These are phyloP conservation scores for Dendrobium catenatum DNA, from an alignment of 106 monocot genomes.

Conservation along the genomic window DNA sequence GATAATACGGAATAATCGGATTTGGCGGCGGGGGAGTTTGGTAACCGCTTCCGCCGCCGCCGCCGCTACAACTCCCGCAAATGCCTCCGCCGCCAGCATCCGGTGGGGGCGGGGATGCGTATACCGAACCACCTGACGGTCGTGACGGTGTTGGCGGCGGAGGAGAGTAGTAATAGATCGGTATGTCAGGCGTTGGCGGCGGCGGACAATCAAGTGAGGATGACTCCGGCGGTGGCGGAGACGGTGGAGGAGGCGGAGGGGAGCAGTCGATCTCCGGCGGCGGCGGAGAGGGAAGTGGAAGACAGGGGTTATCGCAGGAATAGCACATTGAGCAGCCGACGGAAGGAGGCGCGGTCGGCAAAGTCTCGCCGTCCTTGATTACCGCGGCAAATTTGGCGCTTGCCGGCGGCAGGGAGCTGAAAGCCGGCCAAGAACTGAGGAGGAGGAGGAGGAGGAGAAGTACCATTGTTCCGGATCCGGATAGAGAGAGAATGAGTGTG, in stretches of 20 bases:
- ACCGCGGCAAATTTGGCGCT: too few relatives aligned
- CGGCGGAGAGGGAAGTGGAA: slow-evolving; percentile 13
- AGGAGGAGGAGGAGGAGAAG: slow-evolving; percentile 16
- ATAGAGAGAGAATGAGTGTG: not conserved
- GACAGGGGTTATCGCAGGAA: slow-evolving; percentile 25
- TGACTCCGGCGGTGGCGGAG: slow-evolving; percentile 23
- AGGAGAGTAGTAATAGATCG: slow-evolving; percentile 11
- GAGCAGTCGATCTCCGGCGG: slow-evolving; percentile 21
- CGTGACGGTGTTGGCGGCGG: slow-evolving; percentile 2
- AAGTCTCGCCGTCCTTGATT: not conserved
- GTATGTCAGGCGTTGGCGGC: slow-evolving; percentile 14
- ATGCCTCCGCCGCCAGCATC: not conserved
- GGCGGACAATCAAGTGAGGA: slow-evolving; percentile 11
- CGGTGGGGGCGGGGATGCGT: slow-evolving; percentile 10
- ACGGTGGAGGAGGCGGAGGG: slow-evolving; percentile 40
- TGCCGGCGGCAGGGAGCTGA: not conserved
- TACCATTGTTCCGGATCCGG: not conserved
- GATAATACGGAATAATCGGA: slow-evolving; percentile 22
- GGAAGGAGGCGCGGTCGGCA: not conserved
- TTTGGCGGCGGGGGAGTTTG: slow-evolving; percentile 20
- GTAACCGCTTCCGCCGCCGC: not conserved
- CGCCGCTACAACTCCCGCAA: too few relatives aligned
- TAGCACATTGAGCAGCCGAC: slow-evolving; percentile 18
- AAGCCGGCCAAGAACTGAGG: not conserved
- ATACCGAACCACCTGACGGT: not conserved